Evolutionary conservation across 805 yeast species (phyloP).

Genomic region (Spathaspora gorwiae): DNA sequence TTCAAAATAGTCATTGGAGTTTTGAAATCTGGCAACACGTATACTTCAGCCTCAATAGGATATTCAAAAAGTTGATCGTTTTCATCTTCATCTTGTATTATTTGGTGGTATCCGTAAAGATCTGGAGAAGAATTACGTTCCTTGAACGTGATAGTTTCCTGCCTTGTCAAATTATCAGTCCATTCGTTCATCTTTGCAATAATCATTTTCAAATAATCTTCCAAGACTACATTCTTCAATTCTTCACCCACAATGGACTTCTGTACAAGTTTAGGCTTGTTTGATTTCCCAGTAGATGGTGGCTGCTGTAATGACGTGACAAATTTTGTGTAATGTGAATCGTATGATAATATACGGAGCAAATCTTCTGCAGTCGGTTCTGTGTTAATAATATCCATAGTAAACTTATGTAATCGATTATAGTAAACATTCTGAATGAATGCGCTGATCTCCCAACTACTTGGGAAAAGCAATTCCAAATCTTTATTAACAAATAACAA

Average conservation of each 20-base stretch:
- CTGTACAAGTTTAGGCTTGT: slow-evolving; percentile 23
- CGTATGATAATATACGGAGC: slow-evolving; percentile 70
- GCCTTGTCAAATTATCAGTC: slow-evolving; percentile 64
- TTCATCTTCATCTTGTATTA: slow-evolving; percentile 35
- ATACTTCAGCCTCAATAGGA: slow-evolving; percentile 41
- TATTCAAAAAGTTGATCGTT: slow-evolving; percentile 26
- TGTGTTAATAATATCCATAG: slow-evolving; percentile 57
- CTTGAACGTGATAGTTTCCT: slow-evolving; percentile 62
- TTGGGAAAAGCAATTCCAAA: slow-evolving; percentile 59
- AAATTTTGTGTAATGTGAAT: slow-evolving; percentile 53
- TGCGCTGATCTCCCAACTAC: slow-evolving; percentile 66
- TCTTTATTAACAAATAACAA: slow-evolving; percentile 60
- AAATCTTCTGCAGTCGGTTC: slow-evolving; percentile 81
- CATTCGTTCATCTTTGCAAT: slow-evolving; percentile 77
- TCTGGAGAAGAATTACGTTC: slow-evolving; percentile 73
- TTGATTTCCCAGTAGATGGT: slow-evolving; percentile 10
- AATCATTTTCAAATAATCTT: slow-evolving; percentile 72
- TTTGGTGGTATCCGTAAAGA: slow-evolving; percentile 51
- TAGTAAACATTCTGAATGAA: slow-evolving; percentile 65
- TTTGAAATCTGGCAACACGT: slow-evolving; percentile 71
- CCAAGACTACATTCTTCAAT: slow-evolving; percentile 65
- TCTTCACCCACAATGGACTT: slow-evolving; percentile 65
- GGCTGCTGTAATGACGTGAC: slow-evolving; percentile 21
- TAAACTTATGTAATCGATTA: slow-evolving; percentile 54
- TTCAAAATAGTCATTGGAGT: slow-evolving; percentile 76